Evolutionary conservation across 169 alveolate genomes (phyloP).

Genomic region (Plasmodium inui): DNA sequence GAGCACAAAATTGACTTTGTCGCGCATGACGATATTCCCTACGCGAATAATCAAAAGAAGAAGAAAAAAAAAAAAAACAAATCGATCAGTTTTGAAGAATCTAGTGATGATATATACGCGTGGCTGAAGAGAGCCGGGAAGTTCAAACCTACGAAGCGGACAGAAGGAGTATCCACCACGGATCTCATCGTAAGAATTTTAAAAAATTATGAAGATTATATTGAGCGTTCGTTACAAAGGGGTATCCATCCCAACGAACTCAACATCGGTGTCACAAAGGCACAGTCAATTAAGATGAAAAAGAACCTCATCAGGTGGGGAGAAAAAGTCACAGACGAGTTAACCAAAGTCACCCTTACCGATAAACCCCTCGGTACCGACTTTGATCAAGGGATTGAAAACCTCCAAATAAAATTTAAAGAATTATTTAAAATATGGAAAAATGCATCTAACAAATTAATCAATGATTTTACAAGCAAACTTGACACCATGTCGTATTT

Average conservation of each 20-base stretch:
- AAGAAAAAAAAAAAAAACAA: slow-evolving; percentile 73
- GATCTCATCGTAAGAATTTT: slow-evolving; percentile 94
- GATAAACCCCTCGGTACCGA: slow-evolving; percentile 84
- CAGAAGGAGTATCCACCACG: slow-evolving; percentile 96
- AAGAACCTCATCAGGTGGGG: slow-evolving; percentile 90
- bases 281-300: slow-evolving; percentile 91
- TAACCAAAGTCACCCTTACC: slow-evolving; percentile 90
- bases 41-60: slow-evolving; percentile 82
- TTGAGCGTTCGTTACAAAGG: slow-evolving; percentile 92
- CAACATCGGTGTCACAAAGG: slow-evolving; percentile 92
- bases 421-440: slow-evolving; percentile 75
- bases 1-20: slow-evolving; percentile 92
- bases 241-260: slow-evolving; percentile 95
- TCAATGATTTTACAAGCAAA: slow-evolving; percentile 72
- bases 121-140: slow-evolving; percentile 92
- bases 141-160: slow-evolving; percentile 91
- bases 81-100: slow-evolving; percentile 66
- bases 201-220: slow-evolving; percentile 95
- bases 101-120: slow-evolving; percentile 89
- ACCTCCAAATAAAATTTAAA: slow-evolving; percentile 68
- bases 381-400: slow-evolving; percentile 72
- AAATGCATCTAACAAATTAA: slow-evolving; percentile 72
- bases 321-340: slow-evolving; percentile 89
- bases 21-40: slow-evolving; percentile 94
- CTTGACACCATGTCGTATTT: slow-evolving; percentile 54